Conservation (phyloP, 352 stramenopile genomes). For the Pythium angustatum region DNA sequence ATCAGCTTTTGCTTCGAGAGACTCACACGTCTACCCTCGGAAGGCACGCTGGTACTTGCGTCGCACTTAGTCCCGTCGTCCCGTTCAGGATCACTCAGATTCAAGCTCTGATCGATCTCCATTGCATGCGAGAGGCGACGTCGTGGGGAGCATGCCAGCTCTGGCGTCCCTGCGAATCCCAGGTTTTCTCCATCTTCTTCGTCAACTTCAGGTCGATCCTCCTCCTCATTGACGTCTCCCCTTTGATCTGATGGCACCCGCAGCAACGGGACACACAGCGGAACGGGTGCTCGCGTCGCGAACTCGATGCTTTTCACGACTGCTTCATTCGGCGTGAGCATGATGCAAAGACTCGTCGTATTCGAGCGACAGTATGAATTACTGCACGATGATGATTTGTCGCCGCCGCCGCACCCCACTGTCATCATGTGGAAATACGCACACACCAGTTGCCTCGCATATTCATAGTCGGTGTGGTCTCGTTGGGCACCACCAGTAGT, state of each 20-base stretch:
- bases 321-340: slow-evolving; percentile 42
- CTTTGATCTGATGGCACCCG: no score
- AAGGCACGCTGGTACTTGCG: not conserved
- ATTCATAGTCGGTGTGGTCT: slow-evolving; percentile 30
- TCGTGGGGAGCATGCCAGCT: slow-evolving; percentile 40
- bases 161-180: not conserved
- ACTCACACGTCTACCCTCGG: slow-evolving; percentile 36
- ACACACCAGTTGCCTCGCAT: slow-evolving; percentile 57
- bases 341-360: not conserved
- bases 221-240: not conserved
- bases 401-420: slow-evolving; percentile 35
- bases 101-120: slow-evolving; percentile 51
- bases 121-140: slow-evolving; percentile 52
- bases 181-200: slow-evolving; percentile 34
- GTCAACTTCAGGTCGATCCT: slow-evolving; percentile 29
- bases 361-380: slow-evolving; percentile 49
- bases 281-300: slow-evolving; percentile 40
- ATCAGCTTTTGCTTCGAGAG: slow-evolving; percentile 71
- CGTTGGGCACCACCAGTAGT: not conserved
- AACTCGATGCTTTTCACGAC: slow-evolving; percentile 53
- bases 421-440: slow-evolving; percentile 70
- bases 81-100: slow-evolving; percentile 18
- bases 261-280: slow-evolving; percentile 44
- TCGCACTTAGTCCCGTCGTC: slow-evolving; percentile 7
- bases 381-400: slow-evolving; percentile 20